A percentile compares a stretch with the other conserved stretches of the same genome.
Evolutionary conservation across 169 alveolate species (phyloP).

Genomic region (Cystoisospora suis): DNA sequence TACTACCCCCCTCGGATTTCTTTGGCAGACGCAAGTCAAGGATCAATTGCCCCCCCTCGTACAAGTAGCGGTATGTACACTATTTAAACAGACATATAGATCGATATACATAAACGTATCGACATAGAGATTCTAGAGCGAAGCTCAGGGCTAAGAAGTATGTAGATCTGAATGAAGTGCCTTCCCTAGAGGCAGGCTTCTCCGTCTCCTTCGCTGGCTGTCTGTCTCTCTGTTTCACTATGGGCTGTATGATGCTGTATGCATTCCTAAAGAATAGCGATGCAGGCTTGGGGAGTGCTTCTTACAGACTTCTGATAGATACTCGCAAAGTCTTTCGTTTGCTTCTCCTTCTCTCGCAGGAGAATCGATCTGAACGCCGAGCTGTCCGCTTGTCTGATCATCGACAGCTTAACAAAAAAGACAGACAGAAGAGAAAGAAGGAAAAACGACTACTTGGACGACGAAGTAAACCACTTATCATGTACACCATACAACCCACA

Average conservation of each 20-base stretch:
- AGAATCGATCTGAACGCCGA: constrained; percentile 21
- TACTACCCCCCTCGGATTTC: too few species aligned
- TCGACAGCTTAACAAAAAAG: neutral
- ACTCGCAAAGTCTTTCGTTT: constrained; percentile 10
- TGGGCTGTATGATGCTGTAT: too few species aligned
- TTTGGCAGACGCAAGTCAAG: too few species aligned
- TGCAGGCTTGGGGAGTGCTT: neutral
- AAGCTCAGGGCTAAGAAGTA: too few species aligned
- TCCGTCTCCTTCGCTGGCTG: neutral
- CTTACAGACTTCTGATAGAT: neutral
- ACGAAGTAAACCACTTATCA: neutral
- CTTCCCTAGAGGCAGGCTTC: neutral
- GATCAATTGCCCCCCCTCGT: too few species aligned
- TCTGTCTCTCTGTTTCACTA: too few species aligned
- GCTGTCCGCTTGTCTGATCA: neutral
- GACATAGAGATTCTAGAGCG: too few species aligned
- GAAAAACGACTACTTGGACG: neutral
- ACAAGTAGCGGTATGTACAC: too few species aligned
- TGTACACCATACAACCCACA: too few species aligned
- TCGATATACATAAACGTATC: neutral
- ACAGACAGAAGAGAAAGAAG: neutral
- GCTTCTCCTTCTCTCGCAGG: constrained; percentile 34
- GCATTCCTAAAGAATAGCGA: neutral
- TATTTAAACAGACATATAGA: neutral
- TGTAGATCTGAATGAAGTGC: too few species aligned